These are phyloP conservation scores for Ustilago shanxiensis DNA, from an alignment of 1,284 basidiomycete genomes.

Conservation along the genomic window DNA sequence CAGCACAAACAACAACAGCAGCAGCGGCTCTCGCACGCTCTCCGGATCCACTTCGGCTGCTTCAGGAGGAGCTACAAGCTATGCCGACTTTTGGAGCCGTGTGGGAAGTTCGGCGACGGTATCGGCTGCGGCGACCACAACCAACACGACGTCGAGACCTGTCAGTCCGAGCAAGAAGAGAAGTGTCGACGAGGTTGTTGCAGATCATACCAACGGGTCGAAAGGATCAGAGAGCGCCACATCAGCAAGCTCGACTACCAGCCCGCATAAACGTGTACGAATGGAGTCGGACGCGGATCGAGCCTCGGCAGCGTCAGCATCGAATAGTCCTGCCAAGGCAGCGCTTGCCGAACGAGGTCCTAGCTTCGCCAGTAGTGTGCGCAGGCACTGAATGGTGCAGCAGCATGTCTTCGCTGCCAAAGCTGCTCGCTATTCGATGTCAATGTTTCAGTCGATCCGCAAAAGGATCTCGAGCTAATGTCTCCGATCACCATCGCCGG, in stretches of 20 bases:
- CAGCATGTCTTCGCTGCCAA: not conserved
- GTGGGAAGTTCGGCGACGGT: constrained; percentile 40
- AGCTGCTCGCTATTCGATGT: not conserved
- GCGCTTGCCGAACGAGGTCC: constrained; percentile 38
- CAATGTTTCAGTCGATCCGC: not conserved
- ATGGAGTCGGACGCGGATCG: constrained; percentile 34
- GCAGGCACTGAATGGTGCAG: constrained; percentile 7
- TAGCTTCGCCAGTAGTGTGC: constrained; percentile 36
- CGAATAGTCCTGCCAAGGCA: constrained; percentile 37
- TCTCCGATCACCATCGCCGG: not conserved
- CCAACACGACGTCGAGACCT: constrained; percentile 16
- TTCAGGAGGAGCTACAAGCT: constrained; percentile 46
- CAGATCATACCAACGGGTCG: not conserved
- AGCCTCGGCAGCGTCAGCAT: not conserved
- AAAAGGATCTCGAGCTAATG: not conserved
- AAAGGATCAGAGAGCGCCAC: not conserved
- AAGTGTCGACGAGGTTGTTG: constrained; percentile 27
- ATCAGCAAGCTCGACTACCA: not conserved
- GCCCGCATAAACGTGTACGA: constrained; percentile 45
- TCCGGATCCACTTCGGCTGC: constrained; percentile 9
- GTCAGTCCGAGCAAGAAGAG: constrained; percentile 48
- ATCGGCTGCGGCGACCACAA: not conserved
- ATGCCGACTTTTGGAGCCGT: constrained; percentile 60
- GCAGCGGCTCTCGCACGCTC: constrained; percentile 6
- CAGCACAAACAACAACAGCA: constrained; percentile 4